Evolutionary conservation across 2,329 filamentous ascomycete species (phyloP), one percentile per base, ranked within the genome.

Genomic region (Aspergillus pseudoglaucus): DNA sequence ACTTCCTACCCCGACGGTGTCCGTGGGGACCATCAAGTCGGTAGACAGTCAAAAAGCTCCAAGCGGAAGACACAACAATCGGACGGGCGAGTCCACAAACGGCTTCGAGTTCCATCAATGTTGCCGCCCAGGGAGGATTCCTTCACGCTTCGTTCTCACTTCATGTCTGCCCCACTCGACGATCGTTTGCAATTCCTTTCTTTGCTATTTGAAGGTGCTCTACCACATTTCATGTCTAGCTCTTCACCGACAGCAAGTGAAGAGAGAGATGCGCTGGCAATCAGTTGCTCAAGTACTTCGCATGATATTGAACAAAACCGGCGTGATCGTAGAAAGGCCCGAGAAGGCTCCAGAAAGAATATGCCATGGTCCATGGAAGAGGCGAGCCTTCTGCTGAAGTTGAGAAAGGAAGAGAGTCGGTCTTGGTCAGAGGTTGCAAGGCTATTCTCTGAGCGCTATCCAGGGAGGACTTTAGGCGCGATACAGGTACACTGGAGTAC

Each of bases 1-100:
- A 3, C 23, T 25, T 8, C 23, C 23, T 25, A 25, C 23, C 23
- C 23, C 3, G 23, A 25, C 9, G 23, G 23, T 25, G 23, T 25
- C 23, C 6, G 18, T 22, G 41, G 20, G 17, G 47, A 39, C 35
- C 32, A 18, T 42, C 35, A 45, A 5, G 37, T 33, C 25, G 30
- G 44, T 23, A 20, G 35, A 47, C 40, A 39, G 27, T 46, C 43
- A 14, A 37, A 37, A 51, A 22, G 38, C 33, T 43, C 17, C 32
- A 49, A 51, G 49, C 35, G 27, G 45, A 47, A 48, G 40, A 42
- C 37, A 20, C 33, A 37, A 44, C 25, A 44, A 42, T 44, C 15
- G 3, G 39, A 25, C 6, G 41, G 41, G 27, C 42, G 18, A 35
- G 25, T 23, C 44, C 25, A 14, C 20, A 52, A 52, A 44, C 30